Evolutionary conservation across 169 alveolate genomes (phyloP), one percentile per base, ranked within the genome.

Genomic region (Plasmodium adleri): DNA sequence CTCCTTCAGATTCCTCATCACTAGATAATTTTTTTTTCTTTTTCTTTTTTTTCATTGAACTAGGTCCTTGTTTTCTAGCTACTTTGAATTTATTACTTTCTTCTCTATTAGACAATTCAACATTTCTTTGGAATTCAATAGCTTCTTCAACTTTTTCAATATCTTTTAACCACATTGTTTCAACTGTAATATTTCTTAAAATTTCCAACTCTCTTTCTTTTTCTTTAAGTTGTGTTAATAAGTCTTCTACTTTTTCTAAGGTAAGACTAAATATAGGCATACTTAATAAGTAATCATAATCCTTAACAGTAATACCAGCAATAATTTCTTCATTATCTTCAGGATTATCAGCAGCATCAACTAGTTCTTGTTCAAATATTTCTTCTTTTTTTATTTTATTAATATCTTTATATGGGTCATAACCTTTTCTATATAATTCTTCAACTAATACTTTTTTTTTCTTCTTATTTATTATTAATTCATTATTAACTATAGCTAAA

Each of bases 231-330:
- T 94, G 95, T 9, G 92, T 70, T 54, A 95, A 66, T 17, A 97
- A 94, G 24, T 96, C 96, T 72, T 96, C 98, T 54, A 98, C 98
- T 90, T 94, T 97, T 91, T 98, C 99, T 10, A 94, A 94, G 7
- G 99, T 98, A 28, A 98, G 95, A 59, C 97, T 95, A 97, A 98
- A 97, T 76, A 98, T 94, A 24, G 99, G 98, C 99, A 98, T 96
- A 49, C 97, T 96, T 49, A 98, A 95, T 76, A 98, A 94, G 87
- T 98, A 98, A 93, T 98, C 99, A 95, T 95, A 98, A 88, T 96
- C 98, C 43, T 76, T 45, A 13, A 87, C 64, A 45, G 93, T 24
- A 43, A 87, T 43, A n/a, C 93, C 93, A 20, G 88, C 78, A 28
- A 93, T 92, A 2, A 80, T 83, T 54, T 90, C 92, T 50, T 80